Evolutionary conservation across 2,329 filamentous ascomycete genomes (phyloP).

Genomic region (Catunica adiposa): DNA sequence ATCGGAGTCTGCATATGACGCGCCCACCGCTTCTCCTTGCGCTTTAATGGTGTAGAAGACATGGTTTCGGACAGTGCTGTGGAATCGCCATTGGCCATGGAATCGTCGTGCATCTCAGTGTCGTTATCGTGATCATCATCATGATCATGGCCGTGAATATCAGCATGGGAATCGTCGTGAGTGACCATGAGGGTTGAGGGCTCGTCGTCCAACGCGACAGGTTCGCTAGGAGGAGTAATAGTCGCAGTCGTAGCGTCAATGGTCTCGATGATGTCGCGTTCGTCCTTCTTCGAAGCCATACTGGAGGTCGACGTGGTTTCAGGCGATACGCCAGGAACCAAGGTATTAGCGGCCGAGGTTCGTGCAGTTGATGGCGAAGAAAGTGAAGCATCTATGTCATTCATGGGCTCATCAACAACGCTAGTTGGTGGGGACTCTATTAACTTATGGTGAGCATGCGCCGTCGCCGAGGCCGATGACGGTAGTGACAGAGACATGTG

Average conservation of each 20-base stretch:
- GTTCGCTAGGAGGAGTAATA: conserved; percentile 11
- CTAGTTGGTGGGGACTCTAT: conserved; percentile 13
- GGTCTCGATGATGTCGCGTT: not conserved
- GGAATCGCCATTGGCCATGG: conserved; percentile 30
- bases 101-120: conserved; percentile 36
- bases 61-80: conserved; percentile 22
- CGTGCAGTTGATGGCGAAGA: not conserved
- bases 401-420: conserved; percentile 5
- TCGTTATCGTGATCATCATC: conserved; percentile 39
- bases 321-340: not conserved
- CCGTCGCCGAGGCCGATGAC: too few relatives aligned
- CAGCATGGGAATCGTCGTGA: conserved; percentile 30
- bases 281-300: not conserved
- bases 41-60: conserved; percentile 15
- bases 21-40: conserved; percentile 2
- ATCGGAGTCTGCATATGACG: not conserved
- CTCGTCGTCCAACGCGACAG: conserved; percentile 9
- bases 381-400: not conserved
- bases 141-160: too few relatives aligned
- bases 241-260: conserved; percentile 2
- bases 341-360: not conserved
- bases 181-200: conserved; percentile 23
- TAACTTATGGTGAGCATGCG: not conserved
- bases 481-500: not conserved
- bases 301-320: not conserved